phyloP scores from a whole-genome alignment of 176 grass and related monocot species.

The Hordeum marinum region DNA sequence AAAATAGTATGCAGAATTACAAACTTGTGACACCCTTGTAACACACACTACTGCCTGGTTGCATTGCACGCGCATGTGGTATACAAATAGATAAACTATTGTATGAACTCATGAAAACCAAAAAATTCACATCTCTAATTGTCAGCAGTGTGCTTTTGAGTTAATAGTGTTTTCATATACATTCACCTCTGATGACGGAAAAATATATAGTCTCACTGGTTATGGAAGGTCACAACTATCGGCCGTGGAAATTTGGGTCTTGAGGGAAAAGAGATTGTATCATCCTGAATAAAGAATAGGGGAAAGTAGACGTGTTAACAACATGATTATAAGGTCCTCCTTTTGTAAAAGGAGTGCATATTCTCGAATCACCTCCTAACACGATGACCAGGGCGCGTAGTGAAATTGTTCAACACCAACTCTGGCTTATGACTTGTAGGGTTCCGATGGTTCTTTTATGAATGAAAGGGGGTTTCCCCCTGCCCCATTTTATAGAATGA shows the following conservation, averaged over 20 bases:
- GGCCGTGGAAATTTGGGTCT: conserved; percentile 82
- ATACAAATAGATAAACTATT: conserved; percentile 67
- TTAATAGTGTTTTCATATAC: neutral
- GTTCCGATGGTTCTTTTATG: conserved; percentile 72
- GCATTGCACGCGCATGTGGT: conserved; percentile 45
- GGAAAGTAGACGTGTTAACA: conserved; percentile 3
- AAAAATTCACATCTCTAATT: neutral
- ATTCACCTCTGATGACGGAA: conserved; percentile 93
- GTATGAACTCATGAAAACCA: neutral
- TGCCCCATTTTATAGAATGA: too few species aligned
- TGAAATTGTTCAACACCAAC: conserved; percentile 97
- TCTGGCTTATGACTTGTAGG: conserved; percentile 90
- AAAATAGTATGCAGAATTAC: too few species aligned
- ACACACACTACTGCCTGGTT: neutral
- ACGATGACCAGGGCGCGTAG: conserved; percentile 81
- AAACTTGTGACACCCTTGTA: neutral
- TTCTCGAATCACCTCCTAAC: conserved; percentile 65
- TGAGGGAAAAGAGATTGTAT: conserved; percentile 91
- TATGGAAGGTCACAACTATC: conserved; percentile 94
- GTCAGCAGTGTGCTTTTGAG: neutral
- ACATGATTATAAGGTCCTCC: neutral
- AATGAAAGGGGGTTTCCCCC: too few species aligned
- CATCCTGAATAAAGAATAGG: conserved; percentile 51
- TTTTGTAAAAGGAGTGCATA: neutral
- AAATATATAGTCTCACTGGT: conserved; percentile 96